Percentiles rank a stretch among this genome's conserved stretches.
These are phyloP conservation scores for Mycena chlorophos DNA, from an alignment of 768 basidiomycete species.

Conservation along the genomic window DNA sequence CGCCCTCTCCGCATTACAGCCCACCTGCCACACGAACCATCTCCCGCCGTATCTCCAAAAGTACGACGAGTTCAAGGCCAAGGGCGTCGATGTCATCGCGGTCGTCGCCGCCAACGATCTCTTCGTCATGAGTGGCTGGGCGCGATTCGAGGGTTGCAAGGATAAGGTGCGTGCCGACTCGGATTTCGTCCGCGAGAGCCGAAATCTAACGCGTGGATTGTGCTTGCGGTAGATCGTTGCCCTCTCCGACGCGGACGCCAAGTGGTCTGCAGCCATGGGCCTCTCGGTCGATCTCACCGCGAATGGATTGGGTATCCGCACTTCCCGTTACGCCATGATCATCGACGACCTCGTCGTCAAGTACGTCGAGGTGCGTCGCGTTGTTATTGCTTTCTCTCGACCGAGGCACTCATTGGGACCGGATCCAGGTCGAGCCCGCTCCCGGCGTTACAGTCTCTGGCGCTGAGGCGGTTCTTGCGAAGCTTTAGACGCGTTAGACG, in stretches of 20 bases:
- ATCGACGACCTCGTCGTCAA: slow-evolving; percentile 71
- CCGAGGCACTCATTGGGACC: slow-evolving; percentile 14
- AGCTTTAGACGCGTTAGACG: slow-evolving; percentile 31
- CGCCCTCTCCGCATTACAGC: slow-evolving; percentile 50
- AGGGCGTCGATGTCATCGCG: slow-evolving; percentile 73
- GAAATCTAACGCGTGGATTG: no score
- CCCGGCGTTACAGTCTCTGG: slow-evolving; percentile 56
- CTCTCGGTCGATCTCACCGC: slow-evolving; percentile 53
- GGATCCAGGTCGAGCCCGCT: slow-evolving; percentile 47
- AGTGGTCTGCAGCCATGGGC: slow-evolving; percentile 58
- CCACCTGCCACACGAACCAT: slow-evolving; percentile 66
- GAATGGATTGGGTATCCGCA: slow-evolving; percentile 56
- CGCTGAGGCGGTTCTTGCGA: slow-evolving; percentile 58
- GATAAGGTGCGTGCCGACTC: slow-evolving; percentile 54
- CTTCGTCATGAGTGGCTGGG: slow-evolving; percentile 73
- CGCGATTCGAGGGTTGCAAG: slow-evolving; percentile 53
- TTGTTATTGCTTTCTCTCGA: slow-evolving; percentile 32
- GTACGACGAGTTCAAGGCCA: slow-evolving; percentile 73
- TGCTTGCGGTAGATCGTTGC: slow-evolving; percentile 70
- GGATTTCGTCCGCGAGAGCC: slow-evolving; percentile 1
- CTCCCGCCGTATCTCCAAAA: slow-evolving; percentile 66
- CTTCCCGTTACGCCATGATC: slow-evolving; percentile 61
- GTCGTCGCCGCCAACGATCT: slow-evolving; percentile 80
- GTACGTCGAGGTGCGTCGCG: slow-evolving; percentile 59
- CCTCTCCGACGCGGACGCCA: slow-evolving; percentile 54